Evolutionary conservation across 345 rosid species (phyloP), one percentile per base, ranked within the genome.

Genomic region (Citrus reticulata): DNA sequence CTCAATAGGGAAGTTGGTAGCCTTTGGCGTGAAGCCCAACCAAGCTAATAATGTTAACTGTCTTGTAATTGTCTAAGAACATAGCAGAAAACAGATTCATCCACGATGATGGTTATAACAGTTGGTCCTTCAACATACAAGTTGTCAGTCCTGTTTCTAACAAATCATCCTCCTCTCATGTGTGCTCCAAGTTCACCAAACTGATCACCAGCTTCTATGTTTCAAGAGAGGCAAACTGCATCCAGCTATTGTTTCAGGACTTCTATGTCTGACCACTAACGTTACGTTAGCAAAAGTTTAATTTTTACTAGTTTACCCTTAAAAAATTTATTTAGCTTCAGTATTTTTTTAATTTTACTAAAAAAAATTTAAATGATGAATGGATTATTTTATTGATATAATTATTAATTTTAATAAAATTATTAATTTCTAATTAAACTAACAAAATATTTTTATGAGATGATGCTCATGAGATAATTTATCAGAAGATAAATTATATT

Each of bases 121-220:
- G 35, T 4, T 34, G 5, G 1, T 34, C 65, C 49, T 34, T 63
- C 49, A 70, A 75, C 39, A 66, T 58, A 5, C 61, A 78, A 51
- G 17, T 24, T 51, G 60, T 57, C 54, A 75, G 30, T 39, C 24
- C 32, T 13, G 24, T 64, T 25, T 40, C 7, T 20, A 4, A 54
- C 64, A 73, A 29, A 71, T 87, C 85, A 94, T 62, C 98, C 99
- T 77, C 92, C 99, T 3, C 93, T 94, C 99, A 94, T 89, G 73
- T 96, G 98, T 6, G 97, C 99, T 70, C 99, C 95, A 9, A 94
- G 97, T 84, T 96, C 99, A 34, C 98, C 99, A 85, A 94, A 96
- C 79, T 94, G 99, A 84, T 96, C 99, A 84, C 93, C 98, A 0
- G 97, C 99, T 83, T 94, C 98, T 2, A 94, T 92, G 81, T 94